Conservation (phyloP, 2,329 filamentous ascomycete species). For the Fonsecaea nubica region DNA sequence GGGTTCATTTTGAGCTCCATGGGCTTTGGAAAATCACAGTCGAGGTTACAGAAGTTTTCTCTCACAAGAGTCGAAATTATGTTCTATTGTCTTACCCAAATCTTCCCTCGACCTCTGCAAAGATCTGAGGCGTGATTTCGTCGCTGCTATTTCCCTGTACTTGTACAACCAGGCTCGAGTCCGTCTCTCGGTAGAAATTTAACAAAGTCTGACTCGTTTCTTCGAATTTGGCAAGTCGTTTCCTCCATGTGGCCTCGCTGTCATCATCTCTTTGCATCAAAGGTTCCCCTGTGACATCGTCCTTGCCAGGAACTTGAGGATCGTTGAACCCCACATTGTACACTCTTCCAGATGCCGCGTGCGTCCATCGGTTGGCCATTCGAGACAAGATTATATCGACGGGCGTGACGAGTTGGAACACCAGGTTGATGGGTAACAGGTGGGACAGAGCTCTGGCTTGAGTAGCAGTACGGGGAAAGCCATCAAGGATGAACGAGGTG, state of each 20-base stretch:
- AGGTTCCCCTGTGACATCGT: conserved; percentile 89
- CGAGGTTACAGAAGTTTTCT: conserved; percentile 37
- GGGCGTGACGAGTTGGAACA: conserved; percentile 84
- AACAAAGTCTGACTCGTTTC: conserved; percentile 85
- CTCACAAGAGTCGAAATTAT: conserved; percentile 1
- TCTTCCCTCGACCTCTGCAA: conserved; percentile 77
- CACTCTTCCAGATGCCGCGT: conserved; percentile 85
- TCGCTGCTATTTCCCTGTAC: conserved; percentile 89
- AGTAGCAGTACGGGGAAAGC: conserved; percentile 84
- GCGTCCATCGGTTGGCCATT: conserved; percentile 91
- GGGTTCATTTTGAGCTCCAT: conserved; percentile 43
- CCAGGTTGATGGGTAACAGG: conserved; percentile 92
- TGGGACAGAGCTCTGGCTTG: conserved; percentile 80
- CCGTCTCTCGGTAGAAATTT: conserved; percentile 81
- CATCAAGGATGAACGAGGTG: conserved; percentile 93
- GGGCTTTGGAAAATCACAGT: conserved; percentile 42
- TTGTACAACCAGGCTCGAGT: conserved; percentile 75
- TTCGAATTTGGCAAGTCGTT: conserved; percentile 80
- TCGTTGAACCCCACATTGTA: conserved; percentile 96
- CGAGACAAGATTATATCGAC: conserved; percentile 84
- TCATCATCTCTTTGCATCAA: conserved; percentile 86
- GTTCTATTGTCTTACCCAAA: conserved; percentile 59
- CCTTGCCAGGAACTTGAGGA: conserved; percentile 77
- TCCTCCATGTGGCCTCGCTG: conserved; percentile 81
- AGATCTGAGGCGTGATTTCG: conserved; percentile 91